Base-by-base conservation (phyloP, 2,329 filamentous ascomycete genomes). In the Colletotrichum tabaci region DNA sequence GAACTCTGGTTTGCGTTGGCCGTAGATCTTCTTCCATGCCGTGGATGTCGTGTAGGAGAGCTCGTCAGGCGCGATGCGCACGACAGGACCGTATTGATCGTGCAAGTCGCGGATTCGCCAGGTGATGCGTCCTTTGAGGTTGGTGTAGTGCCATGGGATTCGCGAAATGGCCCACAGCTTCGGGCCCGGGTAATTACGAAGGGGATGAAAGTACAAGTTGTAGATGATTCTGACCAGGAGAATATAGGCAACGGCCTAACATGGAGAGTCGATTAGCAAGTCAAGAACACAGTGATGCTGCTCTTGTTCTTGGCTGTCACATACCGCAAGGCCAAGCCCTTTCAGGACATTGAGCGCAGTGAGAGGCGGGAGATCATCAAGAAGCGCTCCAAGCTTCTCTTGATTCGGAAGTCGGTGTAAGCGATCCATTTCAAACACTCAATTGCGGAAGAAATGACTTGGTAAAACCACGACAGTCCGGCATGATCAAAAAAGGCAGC, bases 1-100 rank as follows among this genome's bases (percentile, higher is more conserved):
- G 42, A 47, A 61, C 42, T 61, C 57, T 9, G 57, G 57, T n/a
- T 44, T 38, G 2, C 57, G 57, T 21, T 61, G 57, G 44, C 79
- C 80, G 64, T 84, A 84, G 18, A 85, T 85, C 15, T 83, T 81
- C 66, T 80, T 81, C 80, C 80, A 84, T 1, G 79, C 80, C 15
- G 75, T 58, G 4, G 77, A 49, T 6, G 77, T 77, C 16, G 77
- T 80, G 67, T 83, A 84, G 2, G 81, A 79, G 2, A 87, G 78
- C 40, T 80, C 76, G 42, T 80, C 79, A 0, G 84, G 84, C 0
- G 76, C 79, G 5, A 82, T 75, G 4, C 85, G 81, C 16, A 87
- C 78, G 0, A 85, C 78, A 18, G 75, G 72, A 6, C 77, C 77
- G 57, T 79, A 79, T 3, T 61, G 10, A 9, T 75, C 61, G n/a